Evolutionary conservation across 2,329 filamentous ascomycete genomes (phyloP), one percentile per base, ranked within the genome.

Genomic region (Penicillium sp.): DNA sequence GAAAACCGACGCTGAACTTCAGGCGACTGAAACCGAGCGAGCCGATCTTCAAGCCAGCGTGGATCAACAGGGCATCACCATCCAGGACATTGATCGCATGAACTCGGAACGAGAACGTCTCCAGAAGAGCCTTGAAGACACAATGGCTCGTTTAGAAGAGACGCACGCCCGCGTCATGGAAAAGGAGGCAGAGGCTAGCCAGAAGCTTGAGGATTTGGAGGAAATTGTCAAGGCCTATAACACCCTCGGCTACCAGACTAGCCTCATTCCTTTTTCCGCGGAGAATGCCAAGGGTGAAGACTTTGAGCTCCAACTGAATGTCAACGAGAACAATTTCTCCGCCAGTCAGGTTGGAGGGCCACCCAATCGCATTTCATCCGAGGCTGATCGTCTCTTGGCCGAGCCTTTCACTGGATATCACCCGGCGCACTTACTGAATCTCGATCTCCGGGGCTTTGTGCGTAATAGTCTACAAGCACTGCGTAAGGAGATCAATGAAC

Each of bases 11-110:
- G 77, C 82, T 8, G 92, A 96, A 66, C 78, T 96, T 31, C 82
- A 84, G 55, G 89, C 90, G 65, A 89, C 89, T 0, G 92, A 97
- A 61, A 86, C 89, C 15, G 94, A 99, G 72, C 86, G 91, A 58
- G 79, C 85, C 41, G 82, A 83, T 27, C 81, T 99, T 9, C 93
- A 97, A 72, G 86, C 88, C 56, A 87, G 89, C 27, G 92, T 99
- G 26, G 94, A 97, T 73, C 87, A 89, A 64, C 91, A 96, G 70
- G 94, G 94, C 2, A 92, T 99, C 71, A 95, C 92, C 67, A 95
- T 97, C 76, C 89, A 94, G 76, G 94, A 99, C 82, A 97, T 99
- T 70, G 94, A 99, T 81, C 91, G 94, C 73, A 97, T 99, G 93
- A 96, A 92, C 65, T 88, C 90, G 33, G 94, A 99, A 73, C 87